Evolutionary conservation across 1,284 basidiomycete genomes (phyloP), one percentile per base, ranked within the genome.

Genomic region (Cutaneotrichosporon sp.): DNA sequence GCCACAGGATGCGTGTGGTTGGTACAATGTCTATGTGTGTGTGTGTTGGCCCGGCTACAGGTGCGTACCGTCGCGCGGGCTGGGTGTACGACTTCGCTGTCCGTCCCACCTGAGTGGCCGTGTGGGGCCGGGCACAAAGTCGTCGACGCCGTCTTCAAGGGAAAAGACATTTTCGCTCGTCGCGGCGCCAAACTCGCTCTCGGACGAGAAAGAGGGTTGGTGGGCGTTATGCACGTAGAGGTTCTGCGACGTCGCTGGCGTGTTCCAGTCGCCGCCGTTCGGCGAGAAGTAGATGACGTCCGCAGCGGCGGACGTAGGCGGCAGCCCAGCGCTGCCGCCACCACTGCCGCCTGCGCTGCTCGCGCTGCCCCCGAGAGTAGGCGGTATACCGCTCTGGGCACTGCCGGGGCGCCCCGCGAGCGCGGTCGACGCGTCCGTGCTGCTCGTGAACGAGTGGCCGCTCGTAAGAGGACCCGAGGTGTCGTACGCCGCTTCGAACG

Each of bases 101-200:
- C 33, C 35, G 15, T 21, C 49, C 15, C 52, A 37, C 51, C 57
- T 51, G 26, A 7, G 26, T 26, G 57, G 53, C 33, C 53, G 38
- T 20, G 46, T 18, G 1, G 51, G 53, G 15, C 45, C 23, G 30
- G 45, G 44, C 23, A 52, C 48, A 7, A 39, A n/a, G 23, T 49
- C 49, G 46, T 54, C 44, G 8, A 20, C 39, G 8, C 42, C 42
- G 34, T 66, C 64, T 26, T 66, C 64, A 13, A 66, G 55, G 10
- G 52, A 55, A 43, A 66, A 66, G 15, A 56, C 58, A 23, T 58
- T 51, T 34, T 60, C 63, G 21, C 50, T 54, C 12, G 55, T 37
- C 30, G 46, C 40, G n/a, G 48, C 52, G 42, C 53, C 55, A 46
- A 53, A 60, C 41, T 65, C 64, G 51, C 55, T 55, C 30, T 60